Base-by-base conservation (phyloP, 192 early-diverging fungal genomes). In the Umbelopsis vinacea region DNA sequence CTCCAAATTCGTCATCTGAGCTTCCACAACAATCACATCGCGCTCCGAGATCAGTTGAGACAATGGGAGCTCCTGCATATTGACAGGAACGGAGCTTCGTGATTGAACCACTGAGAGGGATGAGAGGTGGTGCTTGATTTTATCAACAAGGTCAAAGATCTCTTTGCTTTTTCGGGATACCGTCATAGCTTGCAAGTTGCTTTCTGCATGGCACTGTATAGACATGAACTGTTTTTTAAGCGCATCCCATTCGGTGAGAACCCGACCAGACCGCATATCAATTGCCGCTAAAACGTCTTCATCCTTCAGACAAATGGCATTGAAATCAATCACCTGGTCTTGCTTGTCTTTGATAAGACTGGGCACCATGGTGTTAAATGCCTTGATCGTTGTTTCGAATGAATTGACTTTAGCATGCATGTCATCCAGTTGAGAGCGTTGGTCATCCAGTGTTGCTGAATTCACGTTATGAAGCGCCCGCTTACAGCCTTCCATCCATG, bases 231-330 rank as follows among this genome's bases (percentile, higher is more conserved):
- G 68, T 14, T 75, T 46, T 37, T 73, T 76, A 2, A 83, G 63
- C 3, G 50, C 63, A 52, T 74, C 26, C 81, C 81, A 83, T 46
- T 76, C 69, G 8, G 74, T 71, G 21, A 82, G 40, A 14, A 82
- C 69, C 15, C 45, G 23, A 10, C 69, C 67, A 33, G 79, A 72
- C 26, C 78, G 71, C 17, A 69, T 40, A 15, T 71, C 22, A 21
- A 79, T 52, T 15, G 72, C 60, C 21, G 60, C 69, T 54, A 35
- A 40, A 11, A 72, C 54, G 7, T 66, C 53, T 33, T 38, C 52
- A 17, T 33, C 15, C 19, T 72, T 67, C 3, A 76, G 19, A 35
- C 60, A 23, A 11, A 75, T 26, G 2, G 70, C 73, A 24, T 24
- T 50, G 7, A 70, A 17, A 23, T 68, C 50, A 21, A 57, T 48